Evolutionary conservation across 2,329 filamentous ascomycete genomes (phyloP).

Genomic region (Xylaria arbuscula): DNA sequence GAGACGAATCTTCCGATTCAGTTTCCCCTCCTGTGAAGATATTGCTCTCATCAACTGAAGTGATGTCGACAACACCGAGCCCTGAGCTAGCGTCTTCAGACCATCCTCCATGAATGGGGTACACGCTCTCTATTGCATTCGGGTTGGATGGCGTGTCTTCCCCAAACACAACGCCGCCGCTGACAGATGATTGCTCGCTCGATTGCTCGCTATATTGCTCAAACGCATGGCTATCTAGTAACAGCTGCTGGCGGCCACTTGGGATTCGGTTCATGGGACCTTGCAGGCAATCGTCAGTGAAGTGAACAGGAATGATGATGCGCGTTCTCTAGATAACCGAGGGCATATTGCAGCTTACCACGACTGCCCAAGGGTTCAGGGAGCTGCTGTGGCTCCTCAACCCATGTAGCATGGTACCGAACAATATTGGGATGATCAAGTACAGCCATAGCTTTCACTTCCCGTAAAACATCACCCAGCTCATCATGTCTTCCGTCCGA

Average conservation of each 20-base stretch:
- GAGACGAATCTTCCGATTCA: constrained; percentile 49
- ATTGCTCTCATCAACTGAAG: constrained; percentile 42
- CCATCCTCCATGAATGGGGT: constrained; percentile 38
- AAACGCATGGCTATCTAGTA: constrained; percentile 43
- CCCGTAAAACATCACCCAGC: constrained; percentile 47
- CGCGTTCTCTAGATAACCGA: neutral
- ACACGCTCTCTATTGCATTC: neutral
- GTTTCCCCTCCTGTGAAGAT: constrained; percentile 47
- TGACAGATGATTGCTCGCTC: constrained; percentile 27
- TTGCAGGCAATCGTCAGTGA: constrained; percentile 17
- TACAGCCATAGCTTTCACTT: constrained; percentile 49
- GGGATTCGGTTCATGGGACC: constrained; percentile 15
- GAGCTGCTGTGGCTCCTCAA: constrained; percentile 46
- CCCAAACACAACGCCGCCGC: constrained; percentile 41
- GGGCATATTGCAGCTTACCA: constrained; percentile 25
- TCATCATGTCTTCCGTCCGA: constrained; percentile 49
- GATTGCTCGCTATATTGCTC: constrained; percentile 18
- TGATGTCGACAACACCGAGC: constrained; percentile 45
- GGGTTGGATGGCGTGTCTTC: constrained; percentile 40
- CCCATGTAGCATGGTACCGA: constrained; percentile 50
- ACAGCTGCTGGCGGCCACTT: constrained; percentile 36
- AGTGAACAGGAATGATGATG: neutral
- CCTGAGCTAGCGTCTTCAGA: constrained; percentile 53
- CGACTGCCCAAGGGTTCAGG: constrained; percentile 11
- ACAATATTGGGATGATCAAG: constrained; percentile 51